Evolutionary conservation across 495 filamentous ascomycete genomes (phyloP).

Genomic region (Penicillium nucicola): DNA sequence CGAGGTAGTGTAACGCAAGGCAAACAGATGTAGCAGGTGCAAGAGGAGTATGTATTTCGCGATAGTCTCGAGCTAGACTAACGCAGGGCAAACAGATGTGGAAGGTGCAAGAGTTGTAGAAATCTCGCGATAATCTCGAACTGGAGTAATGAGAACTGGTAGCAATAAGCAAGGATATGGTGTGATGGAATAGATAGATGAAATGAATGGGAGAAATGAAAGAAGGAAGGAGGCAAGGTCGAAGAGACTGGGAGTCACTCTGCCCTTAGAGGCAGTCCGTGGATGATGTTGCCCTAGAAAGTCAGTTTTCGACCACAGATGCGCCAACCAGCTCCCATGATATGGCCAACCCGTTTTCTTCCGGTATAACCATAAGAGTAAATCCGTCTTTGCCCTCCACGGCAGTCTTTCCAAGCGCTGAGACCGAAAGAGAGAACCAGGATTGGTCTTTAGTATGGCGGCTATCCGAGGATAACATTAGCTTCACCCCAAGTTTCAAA

Average conservation of each 20-base stretch:
- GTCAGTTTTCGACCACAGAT: conserved; percentile 1
- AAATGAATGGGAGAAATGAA: not conserved
- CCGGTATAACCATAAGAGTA: conserved; percentile 31
- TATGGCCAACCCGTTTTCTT: not conserved
- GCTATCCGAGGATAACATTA: conserved; percentile 9
- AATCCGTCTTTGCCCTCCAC: conserved; percentile 46
- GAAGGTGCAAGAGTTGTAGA: too few relatives aligned
- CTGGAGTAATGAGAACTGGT: not conserved
- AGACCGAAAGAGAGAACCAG: conserved; percentile 42
- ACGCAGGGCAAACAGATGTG: too few relatives aligned
- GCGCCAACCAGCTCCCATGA: conserved; percentile 2
- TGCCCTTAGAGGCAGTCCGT: conserved; percentile 34
- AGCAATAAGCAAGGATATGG: not conserved
- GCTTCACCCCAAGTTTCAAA: not conserved
- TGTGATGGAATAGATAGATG: not conserved
- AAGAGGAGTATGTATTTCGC: too few relatives aligned
- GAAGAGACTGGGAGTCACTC: not conserved
- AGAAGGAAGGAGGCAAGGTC: not conserved
- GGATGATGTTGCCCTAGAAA: not conserved
- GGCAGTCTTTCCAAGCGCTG: conserved; percentile 32
- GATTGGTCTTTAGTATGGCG: not conserved
- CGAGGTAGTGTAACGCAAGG: too few relatives aligned
- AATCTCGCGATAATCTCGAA: not conserved
- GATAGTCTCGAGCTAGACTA: too few relatives aligned
- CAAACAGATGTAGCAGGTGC: too few relatives aligned